These are phyloP conservation scores for Blastobotrys persicus DNA, from an alignment of 1,139 yeast species.

Conservation along the genomic window DNA sequence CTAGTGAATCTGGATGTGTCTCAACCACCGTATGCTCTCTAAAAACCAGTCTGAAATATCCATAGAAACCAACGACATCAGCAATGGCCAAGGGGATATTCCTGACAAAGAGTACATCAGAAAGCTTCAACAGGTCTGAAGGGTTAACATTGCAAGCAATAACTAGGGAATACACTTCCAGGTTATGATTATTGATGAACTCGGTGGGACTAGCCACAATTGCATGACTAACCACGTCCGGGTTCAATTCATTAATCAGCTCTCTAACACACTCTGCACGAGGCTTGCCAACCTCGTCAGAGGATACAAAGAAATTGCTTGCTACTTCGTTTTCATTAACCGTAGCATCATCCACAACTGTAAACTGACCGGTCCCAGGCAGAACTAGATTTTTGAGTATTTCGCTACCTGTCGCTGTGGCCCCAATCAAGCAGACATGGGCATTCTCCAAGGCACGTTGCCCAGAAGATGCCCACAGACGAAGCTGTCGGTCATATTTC, in stretches of 20 bases:
- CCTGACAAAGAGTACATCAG: conserved; percentile 43
- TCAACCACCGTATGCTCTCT: conserved; percentile 67
- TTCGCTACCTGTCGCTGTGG: conserved; percentile 63
- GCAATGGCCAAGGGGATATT: conserved; percentile 55
- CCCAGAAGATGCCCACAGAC: conserved; percentile 83
- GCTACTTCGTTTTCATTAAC: conserved; percentile 49
- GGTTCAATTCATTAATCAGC: conserved; percentile 56
- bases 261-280: conserved; percentile 43
- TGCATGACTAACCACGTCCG: conserved; percentile 50
- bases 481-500: conserved; percentile 77
- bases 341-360: conserved; percentile 50
- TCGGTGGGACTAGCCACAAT: conserved; percentile 31
- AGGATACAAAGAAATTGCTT: conserved; percentile 61
- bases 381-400: conserved; percentile 72
- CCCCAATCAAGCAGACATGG: conserved; percentile 61
- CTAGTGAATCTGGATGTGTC: conserved; percentile 66
- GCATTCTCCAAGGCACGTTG: conserved; percentile 61
- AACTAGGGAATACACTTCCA: conserved; percentile 48
- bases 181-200: conserved; percentile 13
- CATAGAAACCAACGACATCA: conserved; percentile 64
- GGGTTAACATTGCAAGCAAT: conserved; percentile 43
- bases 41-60: conserved; percentile 53
- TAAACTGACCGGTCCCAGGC: conserved; percentile 72
- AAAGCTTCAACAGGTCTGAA: conserved; percentile 33
- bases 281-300: conserved; percentile 46